These are phyloP conservation scores for Lactarius deliciosus DNA, from an alignment of 768 basidiomycete genomes.

Conservation along the genomic window DNA sequence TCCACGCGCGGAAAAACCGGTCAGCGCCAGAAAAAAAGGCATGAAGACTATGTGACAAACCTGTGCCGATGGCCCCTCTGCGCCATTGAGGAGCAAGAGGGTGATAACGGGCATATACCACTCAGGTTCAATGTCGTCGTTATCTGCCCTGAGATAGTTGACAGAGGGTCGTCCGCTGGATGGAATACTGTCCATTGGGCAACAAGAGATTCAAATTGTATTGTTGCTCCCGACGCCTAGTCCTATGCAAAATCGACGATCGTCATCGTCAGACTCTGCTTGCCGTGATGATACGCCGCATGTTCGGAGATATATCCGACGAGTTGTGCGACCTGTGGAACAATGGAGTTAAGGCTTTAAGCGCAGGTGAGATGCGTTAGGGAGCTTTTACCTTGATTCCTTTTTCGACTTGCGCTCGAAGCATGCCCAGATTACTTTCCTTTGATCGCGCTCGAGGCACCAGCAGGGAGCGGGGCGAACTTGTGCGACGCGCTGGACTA, in stretches of 20 bases:
- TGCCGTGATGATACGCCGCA: conserved; percentile 90
- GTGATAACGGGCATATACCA: conserved; percentile 88
- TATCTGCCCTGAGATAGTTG: conserved; percentile 83
- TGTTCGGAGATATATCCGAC: too few relatives aligned
- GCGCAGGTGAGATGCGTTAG: too few relatives aligned
- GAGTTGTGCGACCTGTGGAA: too few relatives aligned
- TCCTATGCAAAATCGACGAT: conserved; percentile 94
- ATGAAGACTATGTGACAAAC: conserved; percentile 38
- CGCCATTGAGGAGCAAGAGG: conserved; percentile 84
- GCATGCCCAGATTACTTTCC: too few relatives aligned
- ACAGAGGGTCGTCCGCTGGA: conserved; percentile 81
- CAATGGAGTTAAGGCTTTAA: too few relatives aligned
- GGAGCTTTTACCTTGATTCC: too few relatives aligned
- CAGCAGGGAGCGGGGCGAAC: too few relatives aligned
- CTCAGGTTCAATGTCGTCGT: conserved; percentile 74
- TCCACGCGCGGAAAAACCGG: conserved; percentile 64
- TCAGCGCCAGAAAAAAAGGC: conserved; percentile 2
- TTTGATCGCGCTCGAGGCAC: too few relatives aligned
- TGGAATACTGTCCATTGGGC: conserved; percentile 81
- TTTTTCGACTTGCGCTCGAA: too few relatives aligned
- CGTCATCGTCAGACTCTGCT: conserved; percentile 79
- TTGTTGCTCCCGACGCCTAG: conserved; percentile 78
- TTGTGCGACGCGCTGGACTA: too few relatives aligned
- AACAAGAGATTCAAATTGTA: conserved; percentile 85
- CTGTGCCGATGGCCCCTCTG: conserved; percentile 96